These are phyloP conservation scores for Tetrahymena thermophila DNA, from an alignment of 73 alveolate species.

Conservation along the genomic window DNA sequence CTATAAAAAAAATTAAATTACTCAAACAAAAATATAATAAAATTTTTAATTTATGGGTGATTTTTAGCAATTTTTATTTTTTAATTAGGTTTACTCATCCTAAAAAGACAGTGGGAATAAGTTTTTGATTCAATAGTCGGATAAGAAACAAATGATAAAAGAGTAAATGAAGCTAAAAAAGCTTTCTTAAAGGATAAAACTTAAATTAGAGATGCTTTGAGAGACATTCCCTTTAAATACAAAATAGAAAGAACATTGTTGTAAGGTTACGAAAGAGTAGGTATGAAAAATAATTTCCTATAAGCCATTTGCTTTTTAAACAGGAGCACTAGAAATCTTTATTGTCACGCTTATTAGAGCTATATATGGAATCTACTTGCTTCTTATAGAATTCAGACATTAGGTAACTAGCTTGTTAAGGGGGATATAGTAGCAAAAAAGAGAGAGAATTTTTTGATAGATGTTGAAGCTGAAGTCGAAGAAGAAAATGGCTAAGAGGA, in stretches of 20 bases:
- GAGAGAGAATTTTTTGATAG: slow-evolving; percentile 58
- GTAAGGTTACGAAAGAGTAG: slow-evolving; percentile 54
- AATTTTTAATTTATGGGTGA: no score
- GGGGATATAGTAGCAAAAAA: slow-evolving; percentile 92
- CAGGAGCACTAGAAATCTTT: slow-evolving; percentile 64
- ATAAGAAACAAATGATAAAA: slow-evolving; percentile 10
- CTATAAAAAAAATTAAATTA: not conserved
- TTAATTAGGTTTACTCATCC: slow-evolving; percentile 35
- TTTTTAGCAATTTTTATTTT: slow-evolving; percentile 45
- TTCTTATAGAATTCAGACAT: slow-evolving; percentile 72
- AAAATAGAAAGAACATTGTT: slow-evolving; percentile 79
- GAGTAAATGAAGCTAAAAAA: slow-evolving; percentile 27
- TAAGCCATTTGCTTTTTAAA: slow-evolving; percentile 62
- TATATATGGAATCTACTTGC: slow-evolving; percentile 93
- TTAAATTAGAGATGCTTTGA: slow-evolving; percentile 38
- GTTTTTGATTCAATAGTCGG: slow-evolving; percentile 38
- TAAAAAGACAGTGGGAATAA: slow-evolving; percentile 48
- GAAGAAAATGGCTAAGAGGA: slow-evolving; percentile 49
- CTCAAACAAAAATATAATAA: not conserved
- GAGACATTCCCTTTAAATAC: slow-evolving; percentile 50
- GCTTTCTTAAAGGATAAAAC: slow-evolving; percentile 36
- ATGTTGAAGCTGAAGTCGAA: slow-evolving; percentile 54
- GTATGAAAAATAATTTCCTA: slow-evolving; percentile 56
- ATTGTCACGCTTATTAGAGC: slow-evolving; percentile 95
- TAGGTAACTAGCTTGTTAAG: slow-evolving; percentile 63